A percentile compares a stretch with the other conserved stretches of the same genome.
These are phyloP conservation scores for Yamadazyma spencermartinsiae DNA, from an alignment of 1,139 yeast genomes.

Conservation along the genomic window DNA sequence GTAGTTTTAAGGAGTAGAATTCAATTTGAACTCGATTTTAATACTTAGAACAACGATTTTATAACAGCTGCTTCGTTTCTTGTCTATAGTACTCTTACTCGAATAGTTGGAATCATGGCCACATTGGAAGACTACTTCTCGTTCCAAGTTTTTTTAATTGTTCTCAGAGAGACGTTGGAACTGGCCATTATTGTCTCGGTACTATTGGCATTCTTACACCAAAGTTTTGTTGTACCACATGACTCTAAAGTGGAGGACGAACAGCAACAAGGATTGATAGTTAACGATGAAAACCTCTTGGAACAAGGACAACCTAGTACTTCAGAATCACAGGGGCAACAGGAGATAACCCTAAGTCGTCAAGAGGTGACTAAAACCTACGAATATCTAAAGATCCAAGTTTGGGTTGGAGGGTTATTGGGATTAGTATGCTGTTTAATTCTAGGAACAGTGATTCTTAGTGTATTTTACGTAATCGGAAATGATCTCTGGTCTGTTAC, in stretches of 20 bases:
- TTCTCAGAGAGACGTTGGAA: constrained; percentile 46
- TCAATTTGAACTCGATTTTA: no score
- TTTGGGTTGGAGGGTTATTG: constrained; percentile 45
- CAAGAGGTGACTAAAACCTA: constrained; percentile 12
- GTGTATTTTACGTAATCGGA: constrained; percentile 39
- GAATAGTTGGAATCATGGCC: constrained; percentile 18
- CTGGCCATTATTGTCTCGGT: constrained; percentile 49
- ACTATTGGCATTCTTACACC: constrained; percentile 42
- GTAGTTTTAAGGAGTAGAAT: no score
- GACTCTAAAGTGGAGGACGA: constrained; percentile 6
- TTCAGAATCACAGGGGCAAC: neutral
- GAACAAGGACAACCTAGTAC: constrained; percentile 1
- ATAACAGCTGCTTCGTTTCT: no score
- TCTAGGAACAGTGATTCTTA: constrained; percentile 37
- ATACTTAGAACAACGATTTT: no score
- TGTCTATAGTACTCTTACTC: neutral
- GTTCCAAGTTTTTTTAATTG: constrained; percentile 46
- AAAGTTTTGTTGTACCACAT: constrained; percentile 24
- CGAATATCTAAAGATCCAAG: constrained; percentile 31
- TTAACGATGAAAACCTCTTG: neutral
- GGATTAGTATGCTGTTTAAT: constrained; percentile 40
- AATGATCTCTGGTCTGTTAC: constrained; percentile 44
- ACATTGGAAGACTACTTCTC: constrained; percentile 39
- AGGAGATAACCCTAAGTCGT: neutral
- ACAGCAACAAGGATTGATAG: constrained; percentile 3